A percentile compares a stretch with the other conserved stretches of the same genome.
phyloP scores from a whole-genome alignment of 768 basidiomycete species.

The Suillus bovinus region DNA sequence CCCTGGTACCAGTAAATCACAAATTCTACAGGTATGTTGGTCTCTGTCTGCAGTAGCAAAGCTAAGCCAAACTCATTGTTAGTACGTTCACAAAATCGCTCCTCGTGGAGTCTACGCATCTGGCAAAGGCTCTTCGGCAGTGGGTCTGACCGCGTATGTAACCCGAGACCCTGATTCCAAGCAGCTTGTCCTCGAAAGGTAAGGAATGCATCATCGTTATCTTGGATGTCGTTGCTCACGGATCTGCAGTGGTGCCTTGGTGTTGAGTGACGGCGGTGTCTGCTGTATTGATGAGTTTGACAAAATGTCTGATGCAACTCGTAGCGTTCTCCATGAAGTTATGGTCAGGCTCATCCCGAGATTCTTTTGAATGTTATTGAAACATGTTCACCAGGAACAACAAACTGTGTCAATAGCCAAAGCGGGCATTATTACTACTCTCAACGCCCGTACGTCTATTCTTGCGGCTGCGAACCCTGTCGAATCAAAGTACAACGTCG shows the following conservation, averaged over 20 bases:
- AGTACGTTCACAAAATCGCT: slow-evolving; percentile 99
- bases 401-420: slow-evolving; percentile 99
- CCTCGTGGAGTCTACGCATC: slow-evolving; percentile 97
- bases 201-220: slow-evolving; percentile 17
- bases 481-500: slow-evolving; percentile 91
- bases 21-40: slow-evolving; percentile 78
- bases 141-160: slow-evolving; percentile 97
- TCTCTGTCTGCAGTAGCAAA: neutral
- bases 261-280: slow-evolving; percentile 93
- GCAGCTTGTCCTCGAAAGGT: slow-evolving; percentile 97
- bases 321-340: slow-evolving; percentile 98
- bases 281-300: slow-evolving; percentile 99
- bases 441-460: slow-evolving; percentile 98
- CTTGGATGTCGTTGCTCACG: neutral
- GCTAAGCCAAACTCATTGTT: neutral
- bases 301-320: slow-evolving; percentile 97
- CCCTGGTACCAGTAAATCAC: slow-evolving; percentile 95
- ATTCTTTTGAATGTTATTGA: neutral
- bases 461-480: slow-evolving; percentile 98
- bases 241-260: slow-evolving; percentile 77
- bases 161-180: slow-evolving; percentile 98
- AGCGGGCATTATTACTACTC: slow-evolving; percentile 97
- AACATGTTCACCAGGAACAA: slow-evolving; percentile 71
- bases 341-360: slow-evolving; percentile 59
- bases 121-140: slow-evolving; percentile 97